Evolutionary conservation across 805 yeast species (phyloP).

Genomic region (Zygosaccharomyces siamensis): DNA sequence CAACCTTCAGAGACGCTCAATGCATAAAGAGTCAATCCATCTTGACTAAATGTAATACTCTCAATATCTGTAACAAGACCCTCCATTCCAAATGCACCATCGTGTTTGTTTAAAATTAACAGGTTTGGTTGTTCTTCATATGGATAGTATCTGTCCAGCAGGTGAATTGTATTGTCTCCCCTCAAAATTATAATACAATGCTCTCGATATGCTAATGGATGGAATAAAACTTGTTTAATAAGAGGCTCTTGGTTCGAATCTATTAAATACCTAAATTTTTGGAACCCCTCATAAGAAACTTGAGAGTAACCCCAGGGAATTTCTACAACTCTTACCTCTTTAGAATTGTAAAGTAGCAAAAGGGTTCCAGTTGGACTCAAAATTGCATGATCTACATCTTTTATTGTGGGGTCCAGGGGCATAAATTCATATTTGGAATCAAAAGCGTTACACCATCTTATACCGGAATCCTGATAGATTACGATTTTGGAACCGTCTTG

Average conservation of each 20-base stretch:
- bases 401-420: conserved; percentile 9
- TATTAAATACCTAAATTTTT: conserved; percentile 6
- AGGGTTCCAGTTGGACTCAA: conserved; percentile 21
- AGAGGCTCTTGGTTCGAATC: not conserved
- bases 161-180: conserved; percentile 23
- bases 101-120: conserved; percentile 8
- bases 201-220: conserved; percentile 29
- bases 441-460: conserved; percentile 21
- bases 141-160: conserved; percentile 19
- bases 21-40: conserved; percentile 50
- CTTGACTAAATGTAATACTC: conserved; percentile 31
- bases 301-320: conserved; percentile 26
- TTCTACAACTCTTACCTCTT: conserved; percentile 23
- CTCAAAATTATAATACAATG: conserved; percentile 24
- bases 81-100: conserved; percentile 22
- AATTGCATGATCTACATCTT: conserved; percentile 10
- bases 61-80: conserved; percentile 19
- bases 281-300: conserved; percentile 10
- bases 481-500: conserved; percentile 17
- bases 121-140: conserved; percentile 1
- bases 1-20: conserved; percentile 45
- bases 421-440: conserved; percentile 14
- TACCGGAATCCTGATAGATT: conserved; percentile 16
- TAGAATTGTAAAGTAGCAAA: conserved; percentile 19
- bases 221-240: conserved; percentile 45